phyloP scores from a whole-genome alignment of 148 eudicot genomes.

The Persicaria maculosa region DNA sequence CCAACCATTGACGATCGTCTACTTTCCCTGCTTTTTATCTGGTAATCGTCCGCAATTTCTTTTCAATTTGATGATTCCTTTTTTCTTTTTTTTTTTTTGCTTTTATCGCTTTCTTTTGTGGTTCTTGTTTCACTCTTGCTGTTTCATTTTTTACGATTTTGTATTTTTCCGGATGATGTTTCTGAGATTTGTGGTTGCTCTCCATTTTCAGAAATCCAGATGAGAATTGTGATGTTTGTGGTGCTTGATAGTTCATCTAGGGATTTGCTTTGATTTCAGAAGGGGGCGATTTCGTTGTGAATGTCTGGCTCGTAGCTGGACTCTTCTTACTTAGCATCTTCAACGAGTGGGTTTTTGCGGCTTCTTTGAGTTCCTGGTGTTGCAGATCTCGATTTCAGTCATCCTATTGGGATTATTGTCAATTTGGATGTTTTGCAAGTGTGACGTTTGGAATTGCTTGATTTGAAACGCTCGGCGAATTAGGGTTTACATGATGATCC shows the following conservation, averaged over 20 bases:
- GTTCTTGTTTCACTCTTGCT: slow-evolving; percentile 1
- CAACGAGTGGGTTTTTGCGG: not conserved
- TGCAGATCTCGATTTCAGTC: not conserved
- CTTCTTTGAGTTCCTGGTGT: not conserved
- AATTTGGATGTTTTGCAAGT: not conserved
- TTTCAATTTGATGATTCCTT: slow-evolving; percentile 8
- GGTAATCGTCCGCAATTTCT: not conserved
- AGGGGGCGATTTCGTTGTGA: slow-evolving; percentile 1
- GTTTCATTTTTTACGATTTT: not conserved
- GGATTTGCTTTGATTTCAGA: slow-evolving; percentile 15
- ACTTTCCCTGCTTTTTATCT: not conserved
- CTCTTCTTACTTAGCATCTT: not conserved
- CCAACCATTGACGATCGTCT: not conserved
- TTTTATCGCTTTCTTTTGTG: slow-evolving; percentile 12
- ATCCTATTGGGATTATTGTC: not conserved
- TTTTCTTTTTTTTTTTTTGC: not conserved
- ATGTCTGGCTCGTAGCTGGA: slow-evolving; percentile 2
- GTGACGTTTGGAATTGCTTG: slow-evolving; percentile 14
- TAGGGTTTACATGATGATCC: slow-evolving; percentile 44
- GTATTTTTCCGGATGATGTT: not conserved
- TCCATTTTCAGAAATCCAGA: slow-evolving; percentile 1
- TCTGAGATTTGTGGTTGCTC: slow-evolving; percentile 1
- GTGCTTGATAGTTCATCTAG: slow-evolving; percentile 11
- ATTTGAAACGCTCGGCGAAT: slow-evolving; percentile 6
- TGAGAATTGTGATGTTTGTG: slow-evolving; percentile 17